Base-by-base conservation (phyloP, 805 yeast genomes). In the Hanseniaspora jakobsenii region DNA sequence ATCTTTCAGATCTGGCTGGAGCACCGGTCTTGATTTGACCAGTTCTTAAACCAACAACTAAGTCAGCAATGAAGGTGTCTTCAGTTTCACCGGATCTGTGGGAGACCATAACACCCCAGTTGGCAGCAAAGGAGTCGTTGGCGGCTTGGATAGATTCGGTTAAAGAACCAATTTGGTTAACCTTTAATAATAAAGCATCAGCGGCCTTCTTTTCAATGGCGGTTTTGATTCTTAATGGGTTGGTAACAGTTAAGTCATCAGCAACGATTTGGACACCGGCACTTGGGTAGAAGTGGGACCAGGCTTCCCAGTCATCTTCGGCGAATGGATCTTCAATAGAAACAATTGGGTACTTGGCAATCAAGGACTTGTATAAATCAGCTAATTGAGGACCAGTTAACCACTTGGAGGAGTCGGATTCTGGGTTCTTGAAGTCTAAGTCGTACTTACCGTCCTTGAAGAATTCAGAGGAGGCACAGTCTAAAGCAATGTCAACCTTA, bases 51-150 rank as follows among this genome's bases (percentile, higher is more conserved):
- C 97, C 97, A 61, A 91, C 98, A 62, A 85, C 74, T 66, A 89
- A 77, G 71, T 89, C 97, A 64, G 98, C 97, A 69, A 89, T 89
- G 75, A 84, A 80, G 62, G 93, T 81, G 72, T 91, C 98, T 75
- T 91, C 98, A 57, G 96, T 87, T 78, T 89, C 98, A 74, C 98
- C 98, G 60, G 96, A 87, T 80, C 98, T 86, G 85, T 89, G 98
- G 63, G 96, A 87, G 61, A 91, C 97, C 96, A 89, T 87, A 65
- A 87, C 95, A 77, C 96, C 96, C 98, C 98, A 89, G 65, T 85
- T 85, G 54, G 95, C 96, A 54, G 77, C 79, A 72, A 77, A 87
- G 49, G 97, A 83, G 70, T 82, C 91, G 67, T 82, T 71, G 62
- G 97, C 96, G 63, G 97, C 96, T 69, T 85, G 75, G 71, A 89